phyloP scores from a whole-genome alignment of 1,284 basidiomycete species.

The Mycosarcoma maydis region DNA sequence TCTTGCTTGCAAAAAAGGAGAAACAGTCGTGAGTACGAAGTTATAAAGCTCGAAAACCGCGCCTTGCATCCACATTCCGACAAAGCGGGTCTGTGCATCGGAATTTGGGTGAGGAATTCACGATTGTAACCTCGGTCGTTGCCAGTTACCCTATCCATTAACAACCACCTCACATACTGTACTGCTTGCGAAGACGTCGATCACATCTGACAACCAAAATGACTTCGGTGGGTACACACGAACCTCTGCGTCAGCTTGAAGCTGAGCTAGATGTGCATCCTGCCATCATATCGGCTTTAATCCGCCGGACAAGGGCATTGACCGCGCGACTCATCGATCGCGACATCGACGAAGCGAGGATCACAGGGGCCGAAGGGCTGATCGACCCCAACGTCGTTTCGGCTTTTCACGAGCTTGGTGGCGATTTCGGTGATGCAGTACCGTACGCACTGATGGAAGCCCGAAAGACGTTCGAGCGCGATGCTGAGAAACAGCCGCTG shows the following conservation, averaged over 20 bases:
- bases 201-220: not conserved
- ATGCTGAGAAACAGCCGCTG: constrained; percentile 28
- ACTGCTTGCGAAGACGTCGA: not conserved
- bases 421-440: constrained; percentile 55
- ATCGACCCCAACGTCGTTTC: constrained; percentile 38
- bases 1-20: too few species aligned
- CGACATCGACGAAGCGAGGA: constrained; percentile 50
- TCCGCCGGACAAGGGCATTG: constrained; percentile 47
- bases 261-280: constrained; percentile 45
- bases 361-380: constrained; percentile 49
- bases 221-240: constrained; percentile 18
- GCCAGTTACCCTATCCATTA: too few species aligned
- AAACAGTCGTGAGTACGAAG: too few species aligned
- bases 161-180: too few species aligned
- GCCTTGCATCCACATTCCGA: too few species aligned
- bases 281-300: constrained; percentile 47
- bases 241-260: constrained; percentile 31
- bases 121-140: too few species aligned
- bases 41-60: too few species aligned
- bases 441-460: constrained; percentile 56
- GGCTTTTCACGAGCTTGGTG: constrained; percentile 52
- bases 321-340: constrained; percentile 46
- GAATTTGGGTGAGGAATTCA: too few species aligned
- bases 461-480: constrained; percentile 39
- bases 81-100: too few species aligned